phyloP scores from a whole-genome alignment of 495 filamentous ascomycete species.

The Parmelia sp. region DNA sequence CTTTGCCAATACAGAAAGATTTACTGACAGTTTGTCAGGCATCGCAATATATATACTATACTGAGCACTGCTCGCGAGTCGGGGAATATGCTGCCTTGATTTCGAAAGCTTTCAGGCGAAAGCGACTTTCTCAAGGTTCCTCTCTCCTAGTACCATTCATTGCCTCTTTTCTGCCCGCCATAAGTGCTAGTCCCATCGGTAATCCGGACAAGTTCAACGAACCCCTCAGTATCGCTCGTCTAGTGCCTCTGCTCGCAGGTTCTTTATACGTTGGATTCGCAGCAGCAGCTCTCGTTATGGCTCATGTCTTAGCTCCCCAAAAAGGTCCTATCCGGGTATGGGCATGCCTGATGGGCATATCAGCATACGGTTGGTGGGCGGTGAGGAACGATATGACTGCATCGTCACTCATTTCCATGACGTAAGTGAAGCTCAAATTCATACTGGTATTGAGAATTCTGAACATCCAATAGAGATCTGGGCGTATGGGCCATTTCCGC shows the following conservation, averaged over 20 bases:
- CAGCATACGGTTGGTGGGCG: constrained; percentile 10
- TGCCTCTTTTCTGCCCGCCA: not conserved
- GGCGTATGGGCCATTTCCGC: constrained; percentile 10
- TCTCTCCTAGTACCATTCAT: not conserved
- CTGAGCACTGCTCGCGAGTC: not conserved
- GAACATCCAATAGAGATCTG: not conserved
- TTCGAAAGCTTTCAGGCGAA: not conserved
- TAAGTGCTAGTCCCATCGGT: not conserved
- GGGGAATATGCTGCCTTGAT: not conserved
- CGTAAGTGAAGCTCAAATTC: not conserved
- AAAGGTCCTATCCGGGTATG: constrained; percentile 6
- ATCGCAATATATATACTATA: not conserved
- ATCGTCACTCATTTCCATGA: not conserved
- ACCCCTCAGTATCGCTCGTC: not conserved
- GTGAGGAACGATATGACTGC: not conserved
- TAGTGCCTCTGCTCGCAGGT: not conserved
- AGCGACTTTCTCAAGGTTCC: not conserved
- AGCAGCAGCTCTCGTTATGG: not conserved
- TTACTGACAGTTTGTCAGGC: not conserved
- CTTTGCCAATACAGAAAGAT: not conserved
- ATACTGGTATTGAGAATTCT: not conserved
- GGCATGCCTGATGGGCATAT: constrained; percentile 10
- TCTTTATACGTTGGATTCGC: constrained; percentile 2
- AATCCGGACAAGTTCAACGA: not conserved
- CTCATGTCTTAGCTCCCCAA: not conserved